phyloP scores from a whole-genome alignment of 306 rosid genomes.

The Cajanus cajan region DNA sequence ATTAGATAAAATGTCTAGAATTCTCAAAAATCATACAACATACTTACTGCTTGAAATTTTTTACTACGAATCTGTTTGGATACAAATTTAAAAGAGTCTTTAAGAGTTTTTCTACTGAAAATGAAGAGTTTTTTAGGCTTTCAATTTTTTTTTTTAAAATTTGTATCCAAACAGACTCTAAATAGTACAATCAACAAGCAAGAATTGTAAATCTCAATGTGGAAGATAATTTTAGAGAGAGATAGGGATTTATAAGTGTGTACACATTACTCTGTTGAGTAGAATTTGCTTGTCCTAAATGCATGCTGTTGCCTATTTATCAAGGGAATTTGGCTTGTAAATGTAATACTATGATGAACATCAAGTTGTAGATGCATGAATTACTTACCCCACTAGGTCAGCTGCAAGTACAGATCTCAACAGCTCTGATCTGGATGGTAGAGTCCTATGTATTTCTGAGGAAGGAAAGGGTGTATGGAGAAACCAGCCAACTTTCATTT shows the following conservation, averaged over 20 bases:
- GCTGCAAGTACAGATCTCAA: conserved; percentile 93
- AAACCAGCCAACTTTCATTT: conserved; percentile 98
- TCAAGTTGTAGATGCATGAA: conserved; percentile 21
- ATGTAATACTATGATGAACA: neutral
- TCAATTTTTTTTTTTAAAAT: too few species aligned
- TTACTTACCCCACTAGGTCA: conserved; percentile 89
- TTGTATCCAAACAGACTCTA: too few species aligned
- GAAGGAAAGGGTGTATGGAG: conserved; percentile 99
- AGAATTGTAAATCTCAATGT: neutral
- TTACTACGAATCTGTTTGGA: neutral
- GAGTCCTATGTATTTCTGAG: conserved; percentile 91
- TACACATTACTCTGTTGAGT: conserved; percentile 3
- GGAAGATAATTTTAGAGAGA: conserved; percentile 17
- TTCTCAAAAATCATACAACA: neutral
- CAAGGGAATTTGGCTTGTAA: neutral
- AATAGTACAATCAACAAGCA: neutral
- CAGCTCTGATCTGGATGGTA: conserved; percentile 85
- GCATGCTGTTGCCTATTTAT: neutral
- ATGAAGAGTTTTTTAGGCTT: too few species aligned
- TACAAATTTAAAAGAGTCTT: too few species aligned
- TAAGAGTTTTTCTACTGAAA: too few species aligned
- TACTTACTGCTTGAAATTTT: neutral
- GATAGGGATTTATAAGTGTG: neutral
- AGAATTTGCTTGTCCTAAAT: neutral
- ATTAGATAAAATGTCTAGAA: neutral